phyloP scores from a whole-genome alignment of 2,329 filamentous ascomycete species.

The Zasmidium citrigriseum region DNA sequence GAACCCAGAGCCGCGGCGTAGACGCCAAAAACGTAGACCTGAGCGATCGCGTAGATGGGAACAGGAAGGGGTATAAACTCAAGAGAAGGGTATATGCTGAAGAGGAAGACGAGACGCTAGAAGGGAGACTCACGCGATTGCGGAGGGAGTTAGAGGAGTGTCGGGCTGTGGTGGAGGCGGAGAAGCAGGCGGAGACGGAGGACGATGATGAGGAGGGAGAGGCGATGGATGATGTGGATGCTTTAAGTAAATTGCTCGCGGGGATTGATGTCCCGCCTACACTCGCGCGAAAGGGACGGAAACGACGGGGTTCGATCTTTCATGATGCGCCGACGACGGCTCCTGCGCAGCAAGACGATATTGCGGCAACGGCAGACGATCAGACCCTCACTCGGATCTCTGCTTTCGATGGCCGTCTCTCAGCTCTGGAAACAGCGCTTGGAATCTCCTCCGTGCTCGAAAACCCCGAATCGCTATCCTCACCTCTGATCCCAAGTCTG shows the following conservation, averaged over 20 bases:
- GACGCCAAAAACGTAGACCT: constrained; percentile 82
- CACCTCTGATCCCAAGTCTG: constrained; percentile 79
- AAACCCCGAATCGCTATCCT: constrained; percentile 53
- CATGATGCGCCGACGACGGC: constrained; percentile 22
- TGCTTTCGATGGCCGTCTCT: constrained; percentile 81
- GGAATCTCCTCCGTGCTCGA: constrained; percentile 69
- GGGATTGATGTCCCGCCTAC: constrained; percentile 52
- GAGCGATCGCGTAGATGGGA: constrained; percentile 81
- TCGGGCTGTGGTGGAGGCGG: constrained; percentile 42
- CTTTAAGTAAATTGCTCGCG: constrained; percentile 72
- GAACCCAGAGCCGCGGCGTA: constrained; percentile 63
- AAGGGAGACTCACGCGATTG: constrained; percentile 77
- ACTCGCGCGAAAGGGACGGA: constrained; percentile 12
- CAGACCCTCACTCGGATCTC: constrained; percentile 78
- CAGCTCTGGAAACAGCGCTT: constrained; percentile 75
- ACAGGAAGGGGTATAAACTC: constrained; percentile 78
- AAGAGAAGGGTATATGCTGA: constrained; percentile 54
- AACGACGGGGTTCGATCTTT: constrained; percentile 12
- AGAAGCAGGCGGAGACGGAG: constrained; percentile 47
- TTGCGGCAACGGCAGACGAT: constrained; percentile 26
- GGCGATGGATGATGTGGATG: constrained; percentile 56
- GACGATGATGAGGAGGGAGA: constrained; percentile 49
- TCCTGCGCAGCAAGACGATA: constrained; percentile 3
- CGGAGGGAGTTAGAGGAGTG: constrained; percentile 75
- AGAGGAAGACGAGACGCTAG: constrained; percentile 75